Conservation (phyloP, 1,284 basidiomycete species). For the Malassezia restricta region DNA sequence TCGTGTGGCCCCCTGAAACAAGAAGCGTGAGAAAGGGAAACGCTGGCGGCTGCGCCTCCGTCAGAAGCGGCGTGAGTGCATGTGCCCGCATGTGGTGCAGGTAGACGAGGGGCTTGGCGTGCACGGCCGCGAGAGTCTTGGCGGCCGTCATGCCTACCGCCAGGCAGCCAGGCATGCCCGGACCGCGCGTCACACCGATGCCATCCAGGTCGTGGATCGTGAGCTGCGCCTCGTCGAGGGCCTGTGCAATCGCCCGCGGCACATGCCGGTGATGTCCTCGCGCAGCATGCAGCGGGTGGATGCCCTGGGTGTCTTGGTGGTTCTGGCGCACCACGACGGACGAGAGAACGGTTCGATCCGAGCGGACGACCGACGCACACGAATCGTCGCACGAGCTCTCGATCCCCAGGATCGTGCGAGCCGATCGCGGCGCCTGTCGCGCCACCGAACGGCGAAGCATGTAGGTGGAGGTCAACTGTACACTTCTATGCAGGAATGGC, state of each 20-base stretch:
- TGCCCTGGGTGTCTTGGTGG: slow-evolving; percentile 31
- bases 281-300: slow-evolving; percentile 35
- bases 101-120: slow-evolving; percentile 31
- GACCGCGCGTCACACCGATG: slow-evolving; percentile 41
- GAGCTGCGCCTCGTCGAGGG: slow-evolving; percentile 19
- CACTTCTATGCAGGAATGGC: slow-evolving; percentile 19
- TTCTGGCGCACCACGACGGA: slow-evolving; percentile 35
- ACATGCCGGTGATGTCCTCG: slow-evolving; percentile 28
- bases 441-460: background rate
- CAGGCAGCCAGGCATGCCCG: slow-evolving; percentile 38
- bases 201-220: slow-evolving; percentile 24
- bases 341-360: slow-evolving; percentile 26
- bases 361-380: slow-evolving; percentile 33
- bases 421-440: background rate
- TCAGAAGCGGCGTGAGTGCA: slow-evolving; percentile 25
- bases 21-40: slow-evolving; percentile 41
- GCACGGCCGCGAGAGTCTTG: slow-evolving; percentile 30
- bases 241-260: slow-evolving; percentile 23
- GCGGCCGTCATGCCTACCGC: slow-evolving; percentile 29
- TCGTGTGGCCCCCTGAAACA: slow-evolving; percentile 41
- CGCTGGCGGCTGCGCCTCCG: slow-evolving; percentile 18
- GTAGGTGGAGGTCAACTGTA: slow-evolving; percentile 11
- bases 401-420: slow-evolving; percentile 30
- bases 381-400: slow-evolving; percentile 45
- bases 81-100: slow-evolving; percentile 42